Base-by-base conservation (phyloP, 306 rosid species). In the Oemleria cerasiformis region DNA sequence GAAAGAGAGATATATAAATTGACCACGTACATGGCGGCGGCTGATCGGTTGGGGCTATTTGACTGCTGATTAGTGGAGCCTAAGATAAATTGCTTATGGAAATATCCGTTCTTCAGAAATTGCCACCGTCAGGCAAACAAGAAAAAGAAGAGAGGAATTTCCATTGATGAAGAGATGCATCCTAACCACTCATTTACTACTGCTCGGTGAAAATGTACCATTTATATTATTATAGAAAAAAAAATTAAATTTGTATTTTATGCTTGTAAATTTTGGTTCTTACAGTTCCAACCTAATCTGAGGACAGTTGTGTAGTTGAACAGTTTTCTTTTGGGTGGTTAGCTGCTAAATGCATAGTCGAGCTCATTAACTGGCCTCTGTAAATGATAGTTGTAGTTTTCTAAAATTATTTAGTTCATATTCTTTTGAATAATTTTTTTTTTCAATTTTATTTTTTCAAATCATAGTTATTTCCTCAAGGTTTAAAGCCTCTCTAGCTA, bases 211-310 rank as follows among this genome's bases (percentile, higher is more conserved):
- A 71, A 80, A 67, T 80, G 77, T 80, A 67, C 53, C 70, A 80
- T 90, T 30, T 30, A 1, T 30, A 30, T 30, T 30, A 30, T 25
- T 25, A 2, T 30, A 30, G 36, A 30, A 30, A 30, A 30, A 30
- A 30, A 30, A 1, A 30, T 30, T 30, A 30, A 30, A 4, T 55
- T 15, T 38, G 23, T 38, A 56, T 48, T 54, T 16, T 69, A 78
- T 75, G 76, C 76, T 76, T 77, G 70, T 88, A 81, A 81, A 81
- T 86, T 88, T 90, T 90, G 81, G 42, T 75, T 63, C 34, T 40
- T 14, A 59, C 54, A 10, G 50, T 45, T 23, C 38, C 38, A 56
- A 43, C 19, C 55, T 75, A 44, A 9, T 39, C 0, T 4, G 10
- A 30, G 23, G n/a, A 20, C 21, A 42, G 41, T 20, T 38, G n/a